Evolutionary conservation across 2,329 filamentous ascomycete species (phyloP), one percentile per base, ranked within the genome.

Genomic region (Thielaviopsis populi): DNA sequence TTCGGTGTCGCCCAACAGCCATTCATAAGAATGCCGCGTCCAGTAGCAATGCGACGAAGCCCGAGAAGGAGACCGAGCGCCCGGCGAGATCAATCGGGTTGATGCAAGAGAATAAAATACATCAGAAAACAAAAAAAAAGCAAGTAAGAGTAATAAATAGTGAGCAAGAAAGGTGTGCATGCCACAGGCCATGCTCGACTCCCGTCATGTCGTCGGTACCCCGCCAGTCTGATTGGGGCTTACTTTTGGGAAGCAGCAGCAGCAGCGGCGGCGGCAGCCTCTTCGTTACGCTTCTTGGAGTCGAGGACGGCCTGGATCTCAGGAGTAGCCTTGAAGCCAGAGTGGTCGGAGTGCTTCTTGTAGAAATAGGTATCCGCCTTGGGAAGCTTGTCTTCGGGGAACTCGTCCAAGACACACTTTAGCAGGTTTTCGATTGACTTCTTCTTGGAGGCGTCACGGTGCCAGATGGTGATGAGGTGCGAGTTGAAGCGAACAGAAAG

Each of bases 381-480:
- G 46, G 89, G 89, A 65, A 79, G 79, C 68, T 95, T 76, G 71
- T 94, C 88, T 1, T 80, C 76, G 5, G 86, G 86, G 37, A 96
- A 77, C 68, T 88, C 83, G 61, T 85, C 81, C 59, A 95, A 77
- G 62, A 96, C 85, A 59, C 83, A 86, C 67, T 83, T 77, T 59
- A 91, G 79, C 66, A 96, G 80, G 67, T 79, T 82, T 71, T 92
- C 84, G 69, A 94, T 82, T 5, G 90, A 94, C 69, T 82, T 84
- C 71, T 89, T 80, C 74, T 94, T 91, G 66, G 84, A 85, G 24
- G 86, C 85, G 71, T 95, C 88, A 67, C 94, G 89, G 76, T 96
- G 94, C 92, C 92, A 97, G 71, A 97, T 83, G 69, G 88, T 88
- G 72, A 96, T 87, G 69, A 96, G 83, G 72, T 92, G 86, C 37